Conservation (phyloP, 2,329 filamentous ascomycete genomes). For the Trichoderma harzianum region DNA sequence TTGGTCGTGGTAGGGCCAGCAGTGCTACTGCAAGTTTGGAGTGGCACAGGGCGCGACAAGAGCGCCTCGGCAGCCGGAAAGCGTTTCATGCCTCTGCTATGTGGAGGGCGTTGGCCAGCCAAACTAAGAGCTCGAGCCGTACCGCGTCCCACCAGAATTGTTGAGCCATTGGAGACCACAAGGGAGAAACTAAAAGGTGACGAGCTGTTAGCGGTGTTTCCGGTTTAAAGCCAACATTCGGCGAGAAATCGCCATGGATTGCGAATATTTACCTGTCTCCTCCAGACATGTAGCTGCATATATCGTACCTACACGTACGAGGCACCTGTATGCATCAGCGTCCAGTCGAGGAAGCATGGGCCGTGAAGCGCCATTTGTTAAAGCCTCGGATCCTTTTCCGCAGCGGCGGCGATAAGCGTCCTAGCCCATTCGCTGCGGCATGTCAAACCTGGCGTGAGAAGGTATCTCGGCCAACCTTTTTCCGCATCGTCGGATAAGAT, state of each 20-base stretch:
- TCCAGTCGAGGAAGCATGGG: neutral
- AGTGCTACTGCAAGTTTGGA: neutral
- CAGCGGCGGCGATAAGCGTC: neutral
- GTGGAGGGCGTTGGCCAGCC: conserved; percentile 16
- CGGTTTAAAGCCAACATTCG: neutral
- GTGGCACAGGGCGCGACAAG: neutral
- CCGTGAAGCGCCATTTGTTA: neutral
- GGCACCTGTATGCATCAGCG: neutral
- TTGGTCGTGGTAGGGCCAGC: neutral
- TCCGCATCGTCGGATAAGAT: neutral
- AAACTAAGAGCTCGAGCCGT: conserved; percentile 23
- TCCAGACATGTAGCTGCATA: neutral
- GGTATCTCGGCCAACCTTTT: neutral
- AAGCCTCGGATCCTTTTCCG: neutral
- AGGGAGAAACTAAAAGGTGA: neutral
- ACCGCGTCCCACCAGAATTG: conserved; percentile 21
- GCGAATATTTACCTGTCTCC: neutral
- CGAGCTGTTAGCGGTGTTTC: neutral
- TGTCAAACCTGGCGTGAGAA: neutral
- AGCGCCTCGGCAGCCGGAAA: conserved; percentile 5
- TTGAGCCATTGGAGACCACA: neutral
- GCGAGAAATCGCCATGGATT: neutral
- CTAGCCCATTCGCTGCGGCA: neutral
- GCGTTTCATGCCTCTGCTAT: conserved; percentile 2
- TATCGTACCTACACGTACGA: neutral